A percentile compares a stretch with the other conserved stretches of the same genome.
Conservation (phyloP, 805 yeast species). For the Candida ovalis region DNA sequence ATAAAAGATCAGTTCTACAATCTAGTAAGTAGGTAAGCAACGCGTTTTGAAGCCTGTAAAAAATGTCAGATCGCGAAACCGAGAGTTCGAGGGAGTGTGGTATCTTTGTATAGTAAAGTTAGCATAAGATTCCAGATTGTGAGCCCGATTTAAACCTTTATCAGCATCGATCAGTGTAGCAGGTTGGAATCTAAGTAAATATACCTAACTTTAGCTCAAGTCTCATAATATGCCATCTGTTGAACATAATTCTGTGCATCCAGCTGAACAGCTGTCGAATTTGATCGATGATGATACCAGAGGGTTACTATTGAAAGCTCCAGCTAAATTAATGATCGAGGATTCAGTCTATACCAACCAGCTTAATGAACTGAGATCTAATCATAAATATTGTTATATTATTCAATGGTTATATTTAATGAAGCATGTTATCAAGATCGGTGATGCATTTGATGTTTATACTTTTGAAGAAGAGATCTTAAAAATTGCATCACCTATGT, state of each 20-base stretch:
- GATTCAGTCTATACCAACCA: constrained; percentile 31
- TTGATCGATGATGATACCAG: constrained; percentile 34
- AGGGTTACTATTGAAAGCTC: constrained; percentile 36
- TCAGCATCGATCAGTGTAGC: no score
- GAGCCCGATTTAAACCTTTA: no score
- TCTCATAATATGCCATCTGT: background rate
- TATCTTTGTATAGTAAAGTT: no score
- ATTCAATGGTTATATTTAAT: constrained; percentile 56
- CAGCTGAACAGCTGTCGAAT: constrained; percentile 29
- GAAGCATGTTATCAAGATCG: constrained; percentile 48
- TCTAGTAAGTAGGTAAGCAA: no score
- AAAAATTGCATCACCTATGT: constrained; percentile 37
- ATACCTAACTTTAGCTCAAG: background rate
- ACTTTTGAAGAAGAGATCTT: constrained; percentile 60
- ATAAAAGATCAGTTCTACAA: no score
- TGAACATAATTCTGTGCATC: constrained; percentile 18
- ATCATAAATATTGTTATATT: constrained; percentile 36
- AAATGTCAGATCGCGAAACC: no score
- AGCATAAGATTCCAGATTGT: no score
- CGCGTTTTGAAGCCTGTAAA: no score
- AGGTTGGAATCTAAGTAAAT: no score
- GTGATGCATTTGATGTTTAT: constrained; percentile 55
- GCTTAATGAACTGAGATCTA: constrained; percentile 32
- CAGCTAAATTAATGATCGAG: constrained; percentile 36
- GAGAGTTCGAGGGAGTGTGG: no score